Conservation (phyloP, 2,329 filamentous ascomycete species). For the Alternaria triticimaculans region DNA sequence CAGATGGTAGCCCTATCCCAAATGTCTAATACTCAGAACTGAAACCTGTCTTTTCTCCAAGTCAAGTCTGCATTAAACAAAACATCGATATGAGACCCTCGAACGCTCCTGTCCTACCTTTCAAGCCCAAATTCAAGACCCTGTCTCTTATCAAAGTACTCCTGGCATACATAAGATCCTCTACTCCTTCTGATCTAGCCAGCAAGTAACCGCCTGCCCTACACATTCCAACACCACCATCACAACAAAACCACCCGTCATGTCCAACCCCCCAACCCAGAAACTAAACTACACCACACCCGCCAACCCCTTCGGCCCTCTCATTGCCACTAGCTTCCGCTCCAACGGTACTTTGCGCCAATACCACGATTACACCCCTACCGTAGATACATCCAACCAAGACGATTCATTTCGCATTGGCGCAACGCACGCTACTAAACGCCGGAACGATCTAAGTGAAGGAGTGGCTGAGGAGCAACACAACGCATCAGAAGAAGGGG, state of each 20-base stretch:
- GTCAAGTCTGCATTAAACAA: too few species aligned
- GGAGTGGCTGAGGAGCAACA: accelerated
- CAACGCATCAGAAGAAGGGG: accelerated
- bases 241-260: neutral
- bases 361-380: neutral
- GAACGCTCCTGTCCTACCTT: neutral
- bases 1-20: too few species aligned
- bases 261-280: neutral
- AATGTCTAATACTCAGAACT: too few species aligned
- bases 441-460: neutral
- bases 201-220: too few species aligned
- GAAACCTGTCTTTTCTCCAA: too few species aligned
- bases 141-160: neutral
- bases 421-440: neutral
- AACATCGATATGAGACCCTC: neutral
- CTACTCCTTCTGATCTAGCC: too few species aligned
- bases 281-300: neutral
- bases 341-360: neutral
- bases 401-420: neutral
- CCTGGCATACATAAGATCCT: too few species aligned
- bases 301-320: neutral
- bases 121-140: neutral
- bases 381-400: neutral
- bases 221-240: neutral
- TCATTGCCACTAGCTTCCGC: neutral